Evolutionary conservation across 2,329 filamentous ascomycete genomes (phyloP).

Genomic region (Alternaria alternata): DNA sequence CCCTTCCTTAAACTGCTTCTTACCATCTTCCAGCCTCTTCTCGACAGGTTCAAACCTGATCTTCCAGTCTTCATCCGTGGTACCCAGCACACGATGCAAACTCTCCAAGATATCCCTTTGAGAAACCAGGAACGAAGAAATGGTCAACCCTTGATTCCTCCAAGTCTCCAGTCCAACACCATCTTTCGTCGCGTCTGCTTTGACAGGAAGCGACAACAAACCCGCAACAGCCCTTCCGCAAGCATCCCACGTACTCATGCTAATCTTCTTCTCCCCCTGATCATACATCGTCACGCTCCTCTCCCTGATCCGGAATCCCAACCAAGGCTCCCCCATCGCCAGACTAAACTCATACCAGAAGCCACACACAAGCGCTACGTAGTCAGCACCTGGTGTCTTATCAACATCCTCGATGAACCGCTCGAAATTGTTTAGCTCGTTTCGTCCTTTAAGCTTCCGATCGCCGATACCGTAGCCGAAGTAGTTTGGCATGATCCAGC

Average conservation of each 20-base stretch:
- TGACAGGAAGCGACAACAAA: background rate
- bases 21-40: constrained; percentile 59
- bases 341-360: constrained; percentile 54
- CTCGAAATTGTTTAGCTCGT: background rate
- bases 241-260: constrained; percentile 64
- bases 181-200: background rate
- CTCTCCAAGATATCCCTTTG: constrained; percentile 72
- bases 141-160: background rate
- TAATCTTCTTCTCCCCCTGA: constrained; percentile 43
- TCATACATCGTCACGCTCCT: constrained; percentile 38
- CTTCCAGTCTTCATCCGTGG: constrained; percentile 67
- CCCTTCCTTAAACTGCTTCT: constrained; percentile 47
- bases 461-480: background rate
- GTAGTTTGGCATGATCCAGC: background rate
- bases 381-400: constrained; percentile 6
- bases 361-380: constrained; percentile 26
- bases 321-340: constrained; percentile 32
- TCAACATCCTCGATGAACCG: constrained; percentile 17
- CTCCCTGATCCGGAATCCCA: constrained; percentile 51
- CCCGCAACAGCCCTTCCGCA: constrained; percentile 15
- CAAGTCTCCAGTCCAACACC: background rate
- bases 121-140: constrained; percentile 45
- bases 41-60: constrained; percentile 59
- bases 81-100: constrained; percentile 66
- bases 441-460: background rate